A percentile compares a stretch with the other conserved stretches of the same genome.
These are phyloP conservation scores for Cucurbita moschata DNA, from an alignment of 306 rosid genomes.

Conservation along the genomic window DNA sequence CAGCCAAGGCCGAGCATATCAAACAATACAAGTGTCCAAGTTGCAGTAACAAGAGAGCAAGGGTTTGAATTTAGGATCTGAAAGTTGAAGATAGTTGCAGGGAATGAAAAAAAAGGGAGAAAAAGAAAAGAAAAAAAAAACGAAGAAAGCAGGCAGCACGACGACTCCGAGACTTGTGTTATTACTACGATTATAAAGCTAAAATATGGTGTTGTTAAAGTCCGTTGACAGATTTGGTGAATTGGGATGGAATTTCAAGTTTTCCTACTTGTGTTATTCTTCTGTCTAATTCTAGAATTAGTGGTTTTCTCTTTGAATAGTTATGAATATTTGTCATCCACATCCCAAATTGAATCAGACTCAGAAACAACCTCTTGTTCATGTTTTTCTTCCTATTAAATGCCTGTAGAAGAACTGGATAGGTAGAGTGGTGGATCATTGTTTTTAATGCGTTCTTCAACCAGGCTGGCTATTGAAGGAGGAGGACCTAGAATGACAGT, in stretches of 20 bases:
- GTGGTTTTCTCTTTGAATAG: conserved; percentile 23
- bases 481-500: neutral
- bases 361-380: neutral
- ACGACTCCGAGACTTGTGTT: conserved; percentile 29
- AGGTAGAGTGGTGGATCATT: neutral
- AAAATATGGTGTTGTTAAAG: conserved; percentile 26
- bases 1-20: conserved; percentile 74
- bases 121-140: neutral
- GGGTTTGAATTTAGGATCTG: conserved; percentile 30
- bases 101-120: conserved; percentile 4
- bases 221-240: conserved; percentile 50
- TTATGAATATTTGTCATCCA: conserved; percentile 15
- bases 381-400: neutral
- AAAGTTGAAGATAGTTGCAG: conserved; percentile 16
- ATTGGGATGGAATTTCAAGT: conserved; percentile 56
- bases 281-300: conserved; percentile 40
- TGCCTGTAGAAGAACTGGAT: neutral
- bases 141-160: conserved; percentile 18
- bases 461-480: conserved; percentile 1
- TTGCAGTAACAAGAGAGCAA: conserved; percentile 68
- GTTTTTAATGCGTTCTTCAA: neutral
- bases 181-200: conserved; percentile 33
- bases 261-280: conserved; percentile 48
- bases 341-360: conserved; percentile 1
- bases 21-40: conserved; percentile 77